Base-by-base conservation (phyloP, 768 basidiomycete genomes). In the Favolaschia claudopus region DNA sequence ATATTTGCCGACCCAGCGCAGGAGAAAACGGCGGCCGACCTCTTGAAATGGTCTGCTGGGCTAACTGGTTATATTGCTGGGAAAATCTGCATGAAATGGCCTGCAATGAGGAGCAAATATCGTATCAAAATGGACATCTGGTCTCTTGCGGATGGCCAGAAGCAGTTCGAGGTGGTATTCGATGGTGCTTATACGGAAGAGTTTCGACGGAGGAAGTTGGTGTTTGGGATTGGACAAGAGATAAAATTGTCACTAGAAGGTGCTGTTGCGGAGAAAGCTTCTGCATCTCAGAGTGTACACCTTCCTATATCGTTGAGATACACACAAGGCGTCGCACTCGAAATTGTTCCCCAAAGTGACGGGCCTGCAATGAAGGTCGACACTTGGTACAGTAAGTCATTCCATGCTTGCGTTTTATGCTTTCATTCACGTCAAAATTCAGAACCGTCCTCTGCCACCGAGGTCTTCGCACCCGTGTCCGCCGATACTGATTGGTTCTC, bases 201-300 rank as follows among this genome's bases (percentile, higher is more conserved):
- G 58, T 72, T 81, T 39, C 36, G 10, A 9, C 20, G 33, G 7
- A 48, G 68, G 9, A 63, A 71, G 22, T 69, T 88, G 9, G 49
- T 72, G 31, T 75, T 85, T 55, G 70, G 74, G 33, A 70, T 80
- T 7, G 69, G 72, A 3, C 81, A 85, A 53, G 71, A 71, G 36
- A 63, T 88, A 24, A 69, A 69, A n/a, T 49, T 88, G n/a, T 76
- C 81, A 17, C 75, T 87, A 19, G 79, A 76, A 55, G 84, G 83
- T 2, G 74, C 74, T 24, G 58, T 55, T 25, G 46, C 57, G 20
- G 33, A 52, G 24, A 66, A 66, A 19, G 66, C 64, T 27, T 74
- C 70, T 36, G 64, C 70, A 6, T n/a, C 72, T 69, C 47, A 39
- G 38, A 20, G 17, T 39, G 19, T 10, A 31, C 28, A 8, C 22